Base-by-base conservation (phyloP, 305 asterid genomes). In the Fraxinus baroniana region DNA sequence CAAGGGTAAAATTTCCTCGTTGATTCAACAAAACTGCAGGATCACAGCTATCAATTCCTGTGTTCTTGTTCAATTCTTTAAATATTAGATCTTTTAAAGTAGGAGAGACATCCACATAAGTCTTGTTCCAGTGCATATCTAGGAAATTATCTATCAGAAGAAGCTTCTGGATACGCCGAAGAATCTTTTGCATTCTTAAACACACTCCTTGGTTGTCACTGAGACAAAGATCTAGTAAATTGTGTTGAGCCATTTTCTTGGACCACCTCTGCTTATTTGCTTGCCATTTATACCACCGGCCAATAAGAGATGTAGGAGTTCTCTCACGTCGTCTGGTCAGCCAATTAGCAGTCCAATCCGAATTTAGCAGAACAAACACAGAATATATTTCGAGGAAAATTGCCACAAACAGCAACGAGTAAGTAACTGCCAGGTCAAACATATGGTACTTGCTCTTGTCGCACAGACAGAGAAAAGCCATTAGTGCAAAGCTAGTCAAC, bases 181-280 rank as follows among this genome's bases (percentile, higher is more conserved):
- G 39, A 70, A 26, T 3, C 37, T 66, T 66, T 66, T 28, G 6
- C 36, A 83, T 33, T 35, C 60, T 28, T 35, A 32, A 52, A 46
- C 64, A 79, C 10, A 9, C 62, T 7, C 70, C 76, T 28, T 82
- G 86, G 70, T 76, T 71, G 28, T 49, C 33, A 79, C 83, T 79
- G 3, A 91, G 64, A 83, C 86, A 88, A 60, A 79, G 64, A 2
- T 84, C 70, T 32, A 90, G 78, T 37, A 85, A 71, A 76, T 89
- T 87, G 84, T 86, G 84, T 60, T 88, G 95, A 2, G 90, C 86
- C 79, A 87, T 87, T 18, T 62, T 85, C 80, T 87, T 80, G 41
- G 94, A 89, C 95, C 92, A 91, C 78, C 92, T 84, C 39, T 17
- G 77, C 79, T 17, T 81, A 44, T 17, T 66, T 17, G 87, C 57